Base-by-base conservation (phyloP, 2,329 filamentous ascomycete species). In the Alternaria brassicae region DNA sequence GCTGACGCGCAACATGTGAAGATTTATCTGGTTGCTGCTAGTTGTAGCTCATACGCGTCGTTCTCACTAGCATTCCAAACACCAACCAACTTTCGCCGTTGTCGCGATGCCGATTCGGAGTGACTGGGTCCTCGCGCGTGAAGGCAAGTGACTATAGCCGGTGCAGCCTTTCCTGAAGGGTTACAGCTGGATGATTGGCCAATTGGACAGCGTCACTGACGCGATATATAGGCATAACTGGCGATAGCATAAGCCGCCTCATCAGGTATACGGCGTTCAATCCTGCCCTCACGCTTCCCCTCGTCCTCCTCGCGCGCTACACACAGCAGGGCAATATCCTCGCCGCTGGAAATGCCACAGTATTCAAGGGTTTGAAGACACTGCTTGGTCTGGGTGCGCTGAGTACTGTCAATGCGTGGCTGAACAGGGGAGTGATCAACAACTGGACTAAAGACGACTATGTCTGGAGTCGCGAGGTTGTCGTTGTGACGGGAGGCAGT, bases 401-500 rank as follows among this genome's bases (percentile, higher is more conserved):
- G 8, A 78, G 81, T 28, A 79, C 78, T 54, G 64, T 84, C 15
- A 86, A 83, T 69, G 73, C 72, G 13, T 86, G 81, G 73, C 75
- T 88, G 12, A 86, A 85, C 67, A 76, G 79, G 2, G 78, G 82
- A 10, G 79, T 80, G 4, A 57, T 81, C 48, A 85, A 85, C 71
- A 85, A 83, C 49, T 86, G 82, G 80, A 79, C 72, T 1, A 72
- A 66, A 10, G 86, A 87, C 68, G 77, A 72, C 39, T 90, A 89
- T 77, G 83, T 87, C 72, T 92, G 90, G 89, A 78, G 81, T 21
- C 84, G 83, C 51, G 90, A 93, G 78, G 83, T 93, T 50, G 88
- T 91, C 3, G 80, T 93, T 41, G 83, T 93, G 19, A 93, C 91
- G 0, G 91, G 91, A 7, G 91, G 91, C 7, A 87, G 88, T 40